Conservation (phyloP, 75 land plant species). For the Cunninghamia lanceolata region DNA sequence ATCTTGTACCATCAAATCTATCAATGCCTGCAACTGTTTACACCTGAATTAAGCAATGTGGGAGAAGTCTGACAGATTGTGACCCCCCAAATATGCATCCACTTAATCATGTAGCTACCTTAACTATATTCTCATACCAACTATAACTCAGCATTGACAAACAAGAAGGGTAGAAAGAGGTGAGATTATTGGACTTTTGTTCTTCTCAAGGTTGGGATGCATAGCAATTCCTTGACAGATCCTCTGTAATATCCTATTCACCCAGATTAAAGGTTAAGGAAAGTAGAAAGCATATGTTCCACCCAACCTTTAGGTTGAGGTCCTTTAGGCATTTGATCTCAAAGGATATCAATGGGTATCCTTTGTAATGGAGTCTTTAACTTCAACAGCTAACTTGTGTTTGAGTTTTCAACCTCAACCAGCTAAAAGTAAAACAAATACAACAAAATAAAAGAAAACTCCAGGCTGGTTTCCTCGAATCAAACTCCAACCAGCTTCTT, state of each 20-base stretch:
- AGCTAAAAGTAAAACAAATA: background rate
- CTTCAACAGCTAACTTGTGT: background rate
- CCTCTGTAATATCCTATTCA: too few relatives aligned
- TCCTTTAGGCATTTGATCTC: too few relatives aligned
- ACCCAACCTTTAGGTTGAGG: too few relatives aligned
- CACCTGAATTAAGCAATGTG: background rate
- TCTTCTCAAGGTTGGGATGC: background rate
- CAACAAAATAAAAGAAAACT: background rate
- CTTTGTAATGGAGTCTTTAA: background rate
- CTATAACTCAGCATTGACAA: background rate
- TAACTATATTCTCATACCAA: background rate
- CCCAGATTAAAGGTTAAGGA: too few relatives aligned
- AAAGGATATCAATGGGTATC: background rate
- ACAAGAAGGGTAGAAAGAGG: background rate
- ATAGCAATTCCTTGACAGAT: too few relatives aligned
- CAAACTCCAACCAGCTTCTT: background rate
- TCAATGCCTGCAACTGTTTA: background rate
- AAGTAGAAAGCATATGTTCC: too few relatives aligned
- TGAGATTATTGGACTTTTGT: background rate
- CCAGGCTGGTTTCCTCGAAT: background rate
- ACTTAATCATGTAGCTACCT: background rate
- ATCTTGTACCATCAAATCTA: background rate
- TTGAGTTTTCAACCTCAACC: background rate
- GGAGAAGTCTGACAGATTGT: background rate
- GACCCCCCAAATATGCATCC: background rate